phyloP scores from a whole-genome alignment of 1,139 yeast species.

The Lodderomyces elongisporus region DNA sequence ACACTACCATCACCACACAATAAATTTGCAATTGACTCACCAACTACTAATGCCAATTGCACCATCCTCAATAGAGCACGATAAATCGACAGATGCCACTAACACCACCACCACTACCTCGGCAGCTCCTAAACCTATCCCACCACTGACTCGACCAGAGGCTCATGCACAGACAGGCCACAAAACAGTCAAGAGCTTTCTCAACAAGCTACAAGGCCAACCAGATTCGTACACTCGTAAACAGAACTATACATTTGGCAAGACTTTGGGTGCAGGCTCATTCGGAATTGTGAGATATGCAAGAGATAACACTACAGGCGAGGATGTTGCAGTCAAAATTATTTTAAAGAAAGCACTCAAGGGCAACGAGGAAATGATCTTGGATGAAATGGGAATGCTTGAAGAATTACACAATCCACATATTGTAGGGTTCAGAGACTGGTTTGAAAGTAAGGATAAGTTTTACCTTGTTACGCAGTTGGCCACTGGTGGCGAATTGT shows the following conservation, averaged over 20 bases:
- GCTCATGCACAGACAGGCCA: too few relatives aligned
- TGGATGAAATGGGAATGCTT: constrained; percentile 70
- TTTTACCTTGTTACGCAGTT: constrained; percentile 71
- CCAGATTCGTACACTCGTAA: constrained; percentile 67
- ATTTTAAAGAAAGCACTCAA: constrained; percentile 75
- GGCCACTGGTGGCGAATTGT: constrained; percentile 90
- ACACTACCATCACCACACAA: too few relatives aligned
- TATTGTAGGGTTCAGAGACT: constrained; percentile 76
- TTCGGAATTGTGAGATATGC: constrained; percentile 88
- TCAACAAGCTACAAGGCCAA: constrained; percentile 63
- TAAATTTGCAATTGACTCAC: too few relatives aligned
- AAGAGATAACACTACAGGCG: constrained; percentile 49
- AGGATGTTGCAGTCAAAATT: constrained; percentile 83
- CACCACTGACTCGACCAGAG: too few relatives aligned
- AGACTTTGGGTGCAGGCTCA: constrained; percentile 85
- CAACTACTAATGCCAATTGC: too few relatives aligned
- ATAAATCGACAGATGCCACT: too few relatives aligned
- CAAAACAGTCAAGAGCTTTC: constrained; percentile 33
- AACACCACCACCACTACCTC: too few relatives aligned
- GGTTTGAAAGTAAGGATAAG: constrained; percentile 83
- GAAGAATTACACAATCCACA: constrained; percentile 69
- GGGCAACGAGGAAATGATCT: constrained; percentile 66
- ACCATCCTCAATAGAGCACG: too few relatives aligned
- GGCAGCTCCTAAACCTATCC: too few relatives aligned
- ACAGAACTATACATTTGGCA: constrained; percentile 63